Conservation (phyloP, 2,329 filamentous ascomycete genomes). For the Paradendryphiella salina region DNA sequence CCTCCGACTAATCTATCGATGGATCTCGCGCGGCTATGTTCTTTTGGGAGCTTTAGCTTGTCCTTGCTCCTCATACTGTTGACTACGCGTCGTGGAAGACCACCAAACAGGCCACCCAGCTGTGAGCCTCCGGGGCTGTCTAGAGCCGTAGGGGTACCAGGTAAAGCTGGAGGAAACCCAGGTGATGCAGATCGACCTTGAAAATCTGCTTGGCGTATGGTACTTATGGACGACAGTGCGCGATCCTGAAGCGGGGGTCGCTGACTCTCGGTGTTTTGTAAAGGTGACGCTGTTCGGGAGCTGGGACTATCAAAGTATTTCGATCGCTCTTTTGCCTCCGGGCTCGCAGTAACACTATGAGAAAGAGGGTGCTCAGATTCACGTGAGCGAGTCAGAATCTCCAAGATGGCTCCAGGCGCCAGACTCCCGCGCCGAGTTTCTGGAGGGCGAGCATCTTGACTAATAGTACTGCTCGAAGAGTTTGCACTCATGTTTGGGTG, state of each 20-base stretch:
- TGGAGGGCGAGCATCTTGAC: constrained; percentile 56
- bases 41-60: constrained; percentile 49
- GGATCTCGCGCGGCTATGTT: constrained; percentile 60
- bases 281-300: constrained; percentile 49
- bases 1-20: constrained; percentile 65
- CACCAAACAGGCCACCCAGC: constrained; percentile 52
- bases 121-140: constrained; percentile 50
- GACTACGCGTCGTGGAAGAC: constrained; percentile 52
- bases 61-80: constrained; percentile 51
- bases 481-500: constrained; percentile 57
- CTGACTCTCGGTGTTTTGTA: constrained; percentile 34
- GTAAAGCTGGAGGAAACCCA: constrained; percentile 49
- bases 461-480: constrained; percentile 59
- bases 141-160: constrained; percentile 50
- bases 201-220: constrained; percentile 50
- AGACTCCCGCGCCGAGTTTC: constrained; percentile 61
- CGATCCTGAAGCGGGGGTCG: constrained; percentile 45
- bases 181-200: constrained; percentile 43
- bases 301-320: constrained; percentile 44
- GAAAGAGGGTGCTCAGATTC: constrained; percentile 72
- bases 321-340: constrained; percentile 53
- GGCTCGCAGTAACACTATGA: constrained; percentile 73
- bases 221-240: constrained; percentile 52
- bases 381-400: constrained; percentile 55
- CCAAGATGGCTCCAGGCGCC: constrained; percentile 61